Conservation (phyloP, 164 flowering plant genomes). For the Cinnamomum micranthum region DNA sequence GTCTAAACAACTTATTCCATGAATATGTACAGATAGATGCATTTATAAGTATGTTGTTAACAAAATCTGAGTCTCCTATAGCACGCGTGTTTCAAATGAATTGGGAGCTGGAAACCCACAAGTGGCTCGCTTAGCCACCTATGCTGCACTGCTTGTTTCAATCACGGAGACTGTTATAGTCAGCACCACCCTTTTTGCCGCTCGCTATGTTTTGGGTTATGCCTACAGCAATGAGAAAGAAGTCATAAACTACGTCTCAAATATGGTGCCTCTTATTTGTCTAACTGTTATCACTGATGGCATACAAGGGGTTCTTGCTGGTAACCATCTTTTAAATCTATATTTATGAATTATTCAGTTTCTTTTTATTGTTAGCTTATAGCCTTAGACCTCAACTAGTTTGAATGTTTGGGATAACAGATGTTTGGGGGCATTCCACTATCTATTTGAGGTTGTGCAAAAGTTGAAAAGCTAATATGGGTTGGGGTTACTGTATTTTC, state of each 20-base stretch:
- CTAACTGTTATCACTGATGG: constrained; percentile 51
- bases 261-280: constrained; percentile 68
- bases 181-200: constrained; percentile 41
- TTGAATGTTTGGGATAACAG: too few relatives aligned
- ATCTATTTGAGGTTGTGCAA: too few relatives aligned
- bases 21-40: neutral
- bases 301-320: constrained; percentile 74
- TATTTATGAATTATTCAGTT: too few relatives aligned
- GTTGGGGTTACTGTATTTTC: too few relatives aligned
- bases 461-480: too few relatives aligned
- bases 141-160: constrained; percentile 37
- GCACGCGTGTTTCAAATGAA: constrained; percentile 88
- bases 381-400: too few relatives aligned
- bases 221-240: constrained; percentile 75
- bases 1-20: neutral
- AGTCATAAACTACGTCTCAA: constrained; percentile 58
- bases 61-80: constrained; percentile 16
- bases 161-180: constrained; percentile 34
- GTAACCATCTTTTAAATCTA: constrained; percentile 18
- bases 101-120: constrained; percentile 75
- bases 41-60: neutral
- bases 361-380: too few relatives aligned
- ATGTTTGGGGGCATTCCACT: too few relatives aligned
- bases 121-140: constrained; percentile 52
- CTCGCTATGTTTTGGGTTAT: constrained; percentile 59